Conservation (phyloP, 139 green algal genomes). For the Ettlia oleoabundans region DNA sequence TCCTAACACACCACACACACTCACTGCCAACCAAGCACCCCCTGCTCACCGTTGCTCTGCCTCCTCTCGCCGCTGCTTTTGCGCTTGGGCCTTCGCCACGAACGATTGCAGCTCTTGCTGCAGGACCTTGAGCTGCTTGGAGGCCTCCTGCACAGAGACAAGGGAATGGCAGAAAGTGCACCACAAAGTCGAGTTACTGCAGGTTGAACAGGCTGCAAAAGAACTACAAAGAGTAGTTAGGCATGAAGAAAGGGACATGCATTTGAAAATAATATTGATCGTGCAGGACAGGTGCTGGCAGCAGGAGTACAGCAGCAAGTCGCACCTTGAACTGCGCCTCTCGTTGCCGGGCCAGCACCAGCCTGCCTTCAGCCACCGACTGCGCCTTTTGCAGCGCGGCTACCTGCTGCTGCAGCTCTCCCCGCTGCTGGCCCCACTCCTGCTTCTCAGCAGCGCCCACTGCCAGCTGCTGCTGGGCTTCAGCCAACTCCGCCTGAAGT, state of each 20-base stretch:
- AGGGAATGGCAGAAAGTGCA: too few species aligned
- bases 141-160: slow-evolving; percentile 30
- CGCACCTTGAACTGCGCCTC: slow-evolving; percentile 42
- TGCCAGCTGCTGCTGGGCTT: not conserved
- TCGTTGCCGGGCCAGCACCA: slow-evolving; percentile 37
- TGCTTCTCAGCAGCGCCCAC: not conserved
- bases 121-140: slow-evolving; percentile 35
- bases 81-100: slow-evolving; percentile 4
- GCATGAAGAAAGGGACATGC: too few species aligned
- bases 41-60: slow-evolving; percentile 13
- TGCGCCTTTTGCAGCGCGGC: slow-evolving; percentile 13
- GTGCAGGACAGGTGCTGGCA: not conserved
- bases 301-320: too few species aligned
- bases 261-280: too few species aligned
- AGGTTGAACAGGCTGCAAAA: not conserved
- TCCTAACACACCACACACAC: too few species aligned
- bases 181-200: not conserved
- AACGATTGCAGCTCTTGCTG: slow-evolving; percentile 36
- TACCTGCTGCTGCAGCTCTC: slow-evolving; percentile 14
- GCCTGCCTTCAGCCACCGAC: slow-evolving; percentile 27
- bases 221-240: not conserved
- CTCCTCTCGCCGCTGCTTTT: not conserved
- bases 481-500: slow-evolving; percentile 1
- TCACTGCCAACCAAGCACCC: too few species aligned
- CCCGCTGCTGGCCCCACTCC: not conserved